Base-by-base conservation (phyloP, 768 basidiomycete species). In the Russula sp. region DNA sequence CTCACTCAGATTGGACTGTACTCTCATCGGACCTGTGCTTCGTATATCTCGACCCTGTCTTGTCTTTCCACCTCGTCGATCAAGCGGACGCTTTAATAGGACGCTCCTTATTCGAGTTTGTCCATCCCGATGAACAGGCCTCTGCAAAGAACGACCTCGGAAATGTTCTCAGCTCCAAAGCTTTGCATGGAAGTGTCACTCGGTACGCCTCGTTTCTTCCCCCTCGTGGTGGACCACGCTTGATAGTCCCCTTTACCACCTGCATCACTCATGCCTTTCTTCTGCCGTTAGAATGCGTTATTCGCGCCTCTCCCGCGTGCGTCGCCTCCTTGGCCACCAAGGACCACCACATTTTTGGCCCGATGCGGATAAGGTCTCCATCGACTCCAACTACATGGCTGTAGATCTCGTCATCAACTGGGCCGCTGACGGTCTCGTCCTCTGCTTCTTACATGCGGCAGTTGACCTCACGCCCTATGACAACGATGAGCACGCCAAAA, bases 401-500 rank as follows among this genome's bases (percentile, higher is more conserved):
- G 87, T 90, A 63, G 91, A 94, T 75, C 85, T 94, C 70, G 91
- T 93, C 70, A 88, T 92, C 71, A 94, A 92, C 74, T 89, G 86
- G 84, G 91, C 89, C 55, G 89, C 89, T 16, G 88, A 93, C 64
- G 88, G 85, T 62, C 83, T 94, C 71, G 89, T 93, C 63, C 79
- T 94, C 39, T 93, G 91, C 73, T 94, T 94, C 77, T 83, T 93
- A 54, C 91, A 94, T 70, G 91, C 91, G 47, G 84, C 84, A 37
- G 83, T 84, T 63, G 90, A 93, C 79, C 80, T 89, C 62, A 79
- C 73, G 14, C 78, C 81, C 56, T 79, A 79, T 42, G 89, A 92
- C 78, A 89, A 91, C 69, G 87, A 91, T 73, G 88, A 91, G 73
- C 73, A 75, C 45, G 74, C 81, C 73, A 91, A 88, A 75, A 85